Evolutionary conservation across 1,284 basidiomycete genomes (phyloP), one percentile per base, ranked within the genome.

Genomic region (Cutaneotrichosporon mucoides): DNA sequence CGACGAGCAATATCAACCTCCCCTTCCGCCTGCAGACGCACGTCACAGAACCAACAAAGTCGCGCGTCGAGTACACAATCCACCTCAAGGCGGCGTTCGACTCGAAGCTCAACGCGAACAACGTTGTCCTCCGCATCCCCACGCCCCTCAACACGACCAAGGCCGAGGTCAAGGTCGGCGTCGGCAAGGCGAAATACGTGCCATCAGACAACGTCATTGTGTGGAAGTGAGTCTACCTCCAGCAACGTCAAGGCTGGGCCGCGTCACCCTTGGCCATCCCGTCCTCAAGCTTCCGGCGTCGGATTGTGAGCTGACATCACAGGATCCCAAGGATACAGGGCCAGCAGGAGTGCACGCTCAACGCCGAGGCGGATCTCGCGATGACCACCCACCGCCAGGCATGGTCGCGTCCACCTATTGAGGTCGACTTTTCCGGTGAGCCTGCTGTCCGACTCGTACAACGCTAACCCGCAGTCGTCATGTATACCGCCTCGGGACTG

Each of bases 371-470:
- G 4, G 84, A 85, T 41, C 81, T 97, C 53, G 90, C 92, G 2
- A 86, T 86, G 60, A 95, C 90, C 16, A 97, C 94, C 0, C 84
- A 85, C 59, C 86, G 89, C 46, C 93, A 97, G 83, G 86, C 93
- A 2, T 99, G 96, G 96, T 92, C 92, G 9, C 83, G 95, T 52
- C 95, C 96, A 9, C 96, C 96, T 6, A 98, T 99, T 71, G 91
- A 96, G 69, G 86, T 99, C 61, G 94, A 99, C 78, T 99, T 99
- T 79, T 78, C 76, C 35, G 77, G 77, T 76, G 34, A 53, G 72
- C 59, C 15, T 5, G 34, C 10, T 12, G 11, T 10, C 5, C 24
- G 24, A 24, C 24, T 24, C 24, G 24, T 24, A 11, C 8, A 5
- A 6, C 9, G 2, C 40, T 56, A 13, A 53, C 48, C 10, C 41